phyloP scores from a whole-genome alignment of 139 green algal species.

The Closterium sp. region DNA sequence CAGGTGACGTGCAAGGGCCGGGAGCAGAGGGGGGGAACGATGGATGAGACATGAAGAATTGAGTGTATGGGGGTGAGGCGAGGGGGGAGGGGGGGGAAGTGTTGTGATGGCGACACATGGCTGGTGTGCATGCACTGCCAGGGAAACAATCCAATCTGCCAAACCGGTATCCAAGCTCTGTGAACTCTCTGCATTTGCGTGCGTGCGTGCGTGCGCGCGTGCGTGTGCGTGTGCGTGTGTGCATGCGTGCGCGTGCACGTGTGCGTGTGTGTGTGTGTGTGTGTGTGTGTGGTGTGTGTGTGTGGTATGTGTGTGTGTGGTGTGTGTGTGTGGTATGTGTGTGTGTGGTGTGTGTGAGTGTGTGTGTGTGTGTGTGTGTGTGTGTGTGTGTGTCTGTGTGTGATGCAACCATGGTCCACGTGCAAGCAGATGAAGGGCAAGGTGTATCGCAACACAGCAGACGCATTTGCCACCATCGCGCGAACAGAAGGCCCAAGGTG shows the following conservation, averaged over 20 bases:
- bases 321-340: background rate
- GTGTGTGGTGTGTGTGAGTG: background rate
- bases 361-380: background rate
- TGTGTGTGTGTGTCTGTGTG: background rate
- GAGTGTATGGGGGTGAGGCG: background rate
- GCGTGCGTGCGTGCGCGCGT: background rate
- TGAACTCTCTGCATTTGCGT: background rate
- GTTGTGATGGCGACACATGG: background rate
- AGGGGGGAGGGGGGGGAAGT: background rate
- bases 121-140: background rate
- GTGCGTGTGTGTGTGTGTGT: background rate
- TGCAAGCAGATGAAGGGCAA: conserved; percentile 71
- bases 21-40: background rate
- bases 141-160: too few relatives aligned
- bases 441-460: conserved; percentile 69
- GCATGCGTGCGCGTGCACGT: background rate
- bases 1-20: conserved; percentile 4
- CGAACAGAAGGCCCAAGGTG: conserved; percentile 64
- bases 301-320: background rate
- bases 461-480: conserved; percentile 71
- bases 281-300: background rate
- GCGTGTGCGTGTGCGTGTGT: background rate
- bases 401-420: background rate
- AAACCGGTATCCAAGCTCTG: background rate
- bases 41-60: background rate